These are phyloP conservation scores for Eucalyptus erythrocorys DNA, from an alignment of 345 rosid species.

Conservation along the genomic window DNA sequence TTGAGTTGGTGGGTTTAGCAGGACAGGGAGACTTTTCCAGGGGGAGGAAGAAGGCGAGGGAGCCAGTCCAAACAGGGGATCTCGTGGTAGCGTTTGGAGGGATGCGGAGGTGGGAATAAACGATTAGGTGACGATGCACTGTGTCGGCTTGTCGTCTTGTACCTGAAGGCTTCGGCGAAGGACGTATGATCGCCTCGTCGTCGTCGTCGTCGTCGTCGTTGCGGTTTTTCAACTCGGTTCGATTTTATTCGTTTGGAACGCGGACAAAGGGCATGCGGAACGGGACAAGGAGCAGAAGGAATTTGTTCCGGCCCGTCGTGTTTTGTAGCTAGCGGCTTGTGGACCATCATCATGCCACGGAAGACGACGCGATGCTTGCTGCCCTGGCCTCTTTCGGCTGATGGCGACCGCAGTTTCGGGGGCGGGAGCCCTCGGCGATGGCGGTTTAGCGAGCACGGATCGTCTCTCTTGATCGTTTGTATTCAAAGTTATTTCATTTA, in stretches of 20 bases:
- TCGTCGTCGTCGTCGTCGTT: background rate
- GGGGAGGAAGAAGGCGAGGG: constrained; percentile 4
- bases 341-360: background rate
- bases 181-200: background rate
- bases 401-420: background rate
- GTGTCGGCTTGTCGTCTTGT: constrained; percentile 8
- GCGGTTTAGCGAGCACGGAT: background rate
- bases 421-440: background rate
- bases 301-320: constrained; percentile 3
- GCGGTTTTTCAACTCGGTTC: background rate
- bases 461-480: background rate
- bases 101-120: constrained; percentile 16
- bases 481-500: background rate
- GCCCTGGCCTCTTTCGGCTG: background rate
- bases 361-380: background rate
- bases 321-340: background rate
- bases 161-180: constrained; percentile 13
- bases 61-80: constrained; percentile 13
- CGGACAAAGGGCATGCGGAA: background rate
- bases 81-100: constrained; percentile 38
- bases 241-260: constrained; percentile 1
- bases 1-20: constrained; percentile 26
- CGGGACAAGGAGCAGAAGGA: constrained; percentile 17
- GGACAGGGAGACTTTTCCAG: constrained; percentile 23
- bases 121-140: background rate